Evolutionary conservation across 2,329 filamentous ascomycete genomes (phyloP).

Genomic region (Penicillium sp.): DNA sequence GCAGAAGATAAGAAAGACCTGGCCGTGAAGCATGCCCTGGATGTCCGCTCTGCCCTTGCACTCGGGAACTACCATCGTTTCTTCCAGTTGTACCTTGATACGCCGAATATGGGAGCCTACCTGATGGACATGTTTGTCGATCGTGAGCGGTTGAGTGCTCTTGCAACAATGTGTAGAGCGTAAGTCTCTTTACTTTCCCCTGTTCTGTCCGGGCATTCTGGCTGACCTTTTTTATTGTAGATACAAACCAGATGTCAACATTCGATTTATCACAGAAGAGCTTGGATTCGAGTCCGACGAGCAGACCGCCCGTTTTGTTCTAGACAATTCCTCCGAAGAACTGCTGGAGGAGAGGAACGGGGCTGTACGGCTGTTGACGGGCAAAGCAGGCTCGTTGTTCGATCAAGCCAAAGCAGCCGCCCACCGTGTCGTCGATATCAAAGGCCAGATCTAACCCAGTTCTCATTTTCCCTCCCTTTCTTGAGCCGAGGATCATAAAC

Average conservation of each 20-base stretch:
- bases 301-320: constrained; percentile 86
- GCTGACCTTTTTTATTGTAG: constrained; percentile 48
- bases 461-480: not conserved
- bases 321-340: constrained; percentile 71
- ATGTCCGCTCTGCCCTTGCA: constrained; percentile 86
- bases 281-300: constrained; percentile 91
- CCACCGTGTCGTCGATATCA: constrained; percentile 89
- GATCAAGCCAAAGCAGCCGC: constrained; percentile 70
- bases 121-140: constrained; percentile 99
- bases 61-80: constrained; percentile 97
- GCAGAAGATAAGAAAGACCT: constrained; percentile 85
- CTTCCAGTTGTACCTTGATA: constrained; percentile 91
- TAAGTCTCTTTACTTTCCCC: constrained; percentile 53
- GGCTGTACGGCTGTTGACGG: constrained; percentile 69
- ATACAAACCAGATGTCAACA: constrained; percentile 85
- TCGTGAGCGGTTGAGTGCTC: constrained; percentile 83
- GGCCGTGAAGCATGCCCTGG: constrained; percentile 84
- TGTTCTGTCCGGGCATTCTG: not conserved
- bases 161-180: constrained; percentile 93
- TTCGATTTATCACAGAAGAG: constrained; percentile 92
- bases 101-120: constrained; percentile 95
- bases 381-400: constrained; percentile 71
- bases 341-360: constrained; percentile 75
- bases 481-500: not conserved
- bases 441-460: constrained; percentile 72